Conservation (phyloP, 805 yeast genomes). For the Wickerhamomyces alni region DNA sequence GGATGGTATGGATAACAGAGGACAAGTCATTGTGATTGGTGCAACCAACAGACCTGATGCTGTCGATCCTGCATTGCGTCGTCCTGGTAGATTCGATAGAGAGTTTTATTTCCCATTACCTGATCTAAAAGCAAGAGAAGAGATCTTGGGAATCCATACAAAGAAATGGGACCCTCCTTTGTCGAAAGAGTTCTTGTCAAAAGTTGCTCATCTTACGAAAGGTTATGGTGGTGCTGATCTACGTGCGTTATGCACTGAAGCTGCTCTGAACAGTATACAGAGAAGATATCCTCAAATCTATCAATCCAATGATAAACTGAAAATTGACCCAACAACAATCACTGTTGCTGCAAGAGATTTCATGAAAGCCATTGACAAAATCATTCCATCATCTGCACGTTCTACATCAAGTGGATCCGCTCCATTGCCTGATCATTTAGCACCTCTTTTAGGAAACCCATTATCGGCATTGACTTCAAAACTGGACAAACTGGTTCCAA, state of each 20-base stretch:
- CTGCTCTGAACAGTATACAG: constrained; percentile 89
- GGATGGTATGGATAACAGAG: constrained; percentile 99
- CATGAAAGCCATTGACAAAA: constrained; percentile 75
- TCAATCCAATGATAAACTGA: constrained; percentile 61
- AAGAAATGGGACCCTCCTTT: constrained; percentile 81
- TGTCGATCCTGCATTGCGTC: constrained; percentile 93
- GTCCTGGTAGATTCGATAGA: constrained; percentile 96
- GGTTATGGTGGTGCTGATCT: constrained; percentile 99
- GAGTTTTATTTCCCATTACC: constrained; percentile 96
- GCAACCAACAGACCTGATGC: constrained; percentile 98
- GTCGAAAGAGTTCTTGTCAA: constrained; percentile 47
- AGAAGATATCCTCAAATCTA: constrained; percentile 92
- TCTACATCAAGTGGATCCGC: constrained; percentile 67
- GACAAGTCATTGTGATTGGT: constrained; percentile 96
- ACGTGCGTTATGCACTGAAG: constrained; percentile 90
- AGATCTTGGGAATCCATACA: constrained; percentile 81
- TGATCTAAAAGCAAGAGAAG: constrained; percentile 67
- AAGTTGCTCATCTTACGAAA: constrained; percentile 75
- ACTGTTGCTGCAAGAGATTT: constrained; percentile 79
- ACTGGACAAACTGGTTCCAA: constrained; percentile 59
- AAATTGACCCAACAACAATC: constrained; percentile 65
- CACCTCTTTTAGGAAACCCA: constrained; percentile 53
- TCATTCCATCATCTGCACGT: constrained; percentile 89
- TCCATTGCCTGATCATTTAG: constrained; percentile 71
- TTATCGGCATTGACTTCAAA: constrained; percentile 39